A percentile compares a stretch with the other conserved stretches of the same genome.
These are phyloP conservation scores for Fusarium buxicola DNA, from an alignment of 2,329 filamentous ascomycete genomes.

Conservation along the genomic window DNA sequence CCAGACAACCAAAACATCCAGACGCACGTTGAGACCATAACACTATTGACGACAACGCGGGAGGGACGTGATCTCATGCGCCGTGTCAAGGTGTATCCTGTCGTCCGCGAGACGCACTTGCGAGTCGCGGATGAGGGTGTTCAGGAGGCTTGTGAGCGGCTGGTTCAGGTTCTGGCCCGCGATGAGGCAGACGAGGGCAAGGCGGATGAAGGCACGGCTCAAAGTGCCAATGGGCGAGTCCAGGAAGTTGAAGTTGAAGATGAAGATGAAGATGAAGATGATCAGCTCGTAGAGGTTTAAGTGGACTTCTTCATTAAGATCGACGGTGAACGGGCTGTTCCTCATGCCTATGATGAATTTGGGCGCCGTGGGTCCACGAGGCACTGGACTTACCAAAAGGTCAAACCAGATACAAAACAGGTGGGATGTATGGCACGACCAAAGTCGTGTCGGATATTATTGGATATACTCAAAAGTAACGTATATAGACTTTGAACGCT, in stretches of 20 bases:
- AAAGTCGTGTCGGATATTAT: slow-evolving; percentile 8
- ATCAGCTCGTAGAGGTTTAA: slow-evolving; percentile 60
- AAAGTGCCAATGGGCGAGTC: slow-evolving; percentile 54
- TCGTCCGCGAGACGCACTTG: slow-evolving; percentile 87
- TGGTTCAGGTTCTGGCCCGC: slow-evolving; percentile 90
- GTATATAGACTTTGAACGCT: slow-evolving; percentile 28
- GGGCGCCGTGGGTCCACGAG: background rate
- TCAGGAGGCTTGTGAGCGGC: slow-evolving; percentile 83
- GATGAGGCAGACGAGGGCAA: slow-evolving; percentile 70
- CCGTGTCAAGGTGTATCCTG: slow-evolving; percentile 84
- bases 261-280: slow-evolving; percentile 66
- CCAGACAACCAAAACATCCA: slow-evolving; percentile 79
- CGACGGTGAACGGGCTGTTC: background rate
- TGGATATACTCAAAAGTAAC: slow-evolving; percentile 29
- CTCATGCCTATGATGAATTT: background rate
- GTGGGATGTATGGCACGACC: background rate
- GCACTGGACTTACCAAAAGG: background rate
- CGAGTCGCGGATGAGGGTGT: slow-evolving; percentile 83
- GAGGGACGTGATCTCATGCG: slow-evolving; percentile 81
- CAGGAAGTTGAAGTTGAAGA: slow-evolving; percentile 64
- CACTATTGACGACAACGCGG: slow-evolving; percentile 82
- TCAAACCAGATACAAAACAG: background rate
- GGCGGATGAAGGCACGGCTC: slow-evolving; percentile 49
- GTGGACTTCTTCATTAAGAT: background rate
- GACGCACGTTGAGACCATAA: slow-evolving; percentile 89